phyloP scores from a whole-genome alignment of 176 grass and related monocot species.

The Tuctoria greenei region DNA sequence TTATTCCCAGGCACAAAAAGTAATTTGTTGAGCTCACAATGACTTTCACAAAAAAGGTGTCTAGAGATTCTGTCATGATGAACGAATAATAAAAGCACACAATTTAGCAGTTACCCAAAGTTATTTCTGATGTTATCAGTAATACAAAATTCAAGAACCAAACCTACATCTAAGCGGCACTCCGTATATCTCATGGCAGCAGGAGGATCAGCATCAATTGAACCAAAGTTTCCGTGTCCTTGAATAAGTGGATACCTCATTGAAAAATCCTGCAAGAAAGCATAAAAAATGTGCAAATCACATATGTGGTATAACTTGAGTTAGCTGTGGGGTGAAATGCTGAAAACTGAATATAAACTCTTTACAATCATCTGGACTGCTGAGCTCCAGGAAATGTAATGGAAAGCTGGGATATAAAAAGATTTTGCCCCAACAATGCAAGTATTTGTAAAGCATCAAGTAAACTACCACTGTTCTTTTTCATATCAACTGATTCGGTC shows the following conservation, averaged over 20 bases:
- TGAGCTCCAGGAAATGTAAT: constrained; percentile 6
- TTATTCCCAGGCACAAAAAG: neutral
- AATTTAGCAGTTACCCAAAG: constrained; percentile 2
- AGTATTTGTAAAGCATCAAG: constrained; percentile 14
- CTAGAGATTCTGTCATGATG: neutral
- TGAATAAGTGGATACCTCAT: constrained; percentile 81
- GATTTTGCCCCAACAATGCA: neutral
- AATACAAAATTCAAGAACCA: constrained; percentile 37
- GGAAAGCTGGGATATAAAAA: constrained; percentile 12
- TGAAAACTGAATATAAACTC: neutral
- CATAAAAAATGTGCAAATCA: constrained; percentile 25
- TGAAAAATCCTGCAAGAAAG: constrained; percentile 81
- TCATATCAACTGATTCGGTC: constrained; percentile 7
- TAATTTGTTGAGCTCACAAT: neutral
- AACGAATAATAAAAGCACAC: constrained; percentile 3
- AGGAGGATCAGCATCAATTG: constrained; percentile 95
- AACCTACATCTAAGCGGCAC: constrained; percentile 94
- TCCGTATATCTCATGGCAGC: constrained; percentile 98
- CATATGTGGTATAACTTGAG: neutral
- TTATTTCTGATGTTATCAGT: neutral
- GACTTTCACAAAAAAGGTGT: neutral
- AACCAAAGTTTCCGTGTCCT: constrained; percentile 98
- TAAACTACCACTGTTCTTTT: neutral
- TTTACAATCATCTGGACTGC: neutral
- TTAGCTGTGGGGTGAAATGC: constrained; percentile 5